Conservation (phyloP, 2,329 filamentous ascomycete species). For the Pseudofabraea citricarpa region DNA sequence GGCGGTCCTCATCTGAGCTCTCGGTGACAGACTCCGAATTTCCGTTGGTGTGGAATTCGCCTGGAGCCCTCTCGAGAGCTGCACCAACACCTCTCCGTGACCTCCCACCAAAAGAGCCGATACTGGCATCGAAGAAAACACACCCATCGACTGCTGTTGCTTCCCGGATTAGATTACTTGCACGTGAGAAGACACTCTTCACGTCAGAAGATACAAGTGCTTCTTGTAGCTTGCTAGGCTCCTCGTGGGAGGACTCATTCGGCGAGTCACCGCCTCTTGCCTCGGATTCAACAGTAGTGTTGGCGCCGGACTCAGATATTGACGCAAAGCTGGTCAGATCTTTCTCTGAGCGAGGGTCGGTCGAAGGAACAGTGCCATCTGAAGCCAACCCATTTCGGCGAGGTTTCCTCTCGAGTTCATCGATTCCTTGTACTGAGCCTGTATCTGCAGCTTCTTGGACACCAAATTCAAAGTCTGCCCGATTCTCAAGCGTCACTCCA, state of each 20-base stretch:
- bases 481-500: slow-evolving; percentile 10
- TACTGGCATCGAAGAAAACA: slow-evolving; percentile 25
- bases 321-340: slow-evolving; percentile 19
- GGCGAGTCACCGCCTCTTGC: slow-evolving; percentile 21
- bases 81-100: slow-evolving; percentile 13
- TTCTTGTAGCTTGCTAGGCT: slow-evolving; percentile 19
- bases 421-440: slow-evolving; percentile 15
- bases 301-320: slow-evolving; percentile 9
- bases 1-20: slow-evolving; percentile 23
- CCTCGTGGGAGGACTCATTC: slow-evolving; percentile 7
- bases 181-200: slow-evolving; percentile 21
- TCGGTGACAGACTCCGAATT: slow-evolving; percentile 4
- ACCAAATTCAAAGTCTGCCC: slow-evolving; percentile 24
- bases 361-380: slow-evolving; percentile 12
- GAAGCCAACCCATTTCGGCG: background rate
- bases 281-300: slow-evolving; percentile 10
- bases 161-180: slow-evolving; percentile 27
- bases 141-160: slow-evolving; percentile 25
- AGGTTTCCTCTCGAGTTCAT: slow-evolving; percentile 5
- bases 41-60: slow-evolving; percentile 15
- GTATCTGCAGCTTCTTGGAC: slow-evolving; percentile 22
- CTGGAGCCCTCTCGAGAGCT: slow-evolving; percentile 20
- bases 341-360: slow-evolving; percentile 11
- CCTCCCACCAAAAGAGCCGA: slow-evolving; percentile 23
- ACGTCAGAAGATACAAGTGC: slow-evolving; percentile 21